Conservation (phyloP, 352 stramenopile species). For the Phytophthora palmivora region DNA sequence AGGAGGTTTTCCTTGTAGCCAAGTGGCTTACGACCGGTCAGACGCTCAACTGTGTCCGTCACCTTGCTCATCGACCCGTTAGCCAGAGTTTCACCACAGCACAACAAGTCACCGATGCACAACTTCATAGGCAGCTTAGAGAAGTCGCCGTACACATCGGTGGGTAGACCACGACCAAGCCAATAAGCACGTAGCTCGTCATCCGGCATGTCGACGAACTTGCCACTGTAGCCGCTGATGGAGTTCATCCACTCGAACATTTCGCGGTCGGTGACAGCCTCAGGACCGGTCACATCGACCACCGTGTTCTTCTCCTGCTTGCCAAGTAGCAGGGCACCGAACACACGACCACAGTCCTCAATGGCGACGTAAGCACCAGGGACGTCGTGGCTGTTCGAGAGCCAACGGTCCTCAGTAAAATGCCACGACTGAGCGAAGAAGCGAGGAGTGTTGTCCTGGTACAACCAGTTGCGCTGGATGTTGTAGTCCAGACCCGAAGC, state of each 20-base stretch:
- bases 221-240: constrained; percentile 22
- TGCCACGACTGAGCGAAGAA: constrained; percentile 33
- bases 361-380: constrained; percentile 17
- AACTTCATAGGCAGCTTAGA: constrained; percentile 33
- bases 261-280: constrained; percentile 15
- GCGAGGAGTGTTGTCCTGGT: constrained; percentile 30
- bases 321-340: constrained; percentile 27
- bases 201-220: constrained; percentile 29
- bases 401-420: constrained; percentile 27
- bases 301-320: constrained; percentile 33
- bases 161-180: constrained; percentile 28
- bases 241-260: constrained; percentile 34
- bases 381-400: constrained; percentile 24
- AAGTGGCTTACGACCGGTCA: constrained; percentile 34
- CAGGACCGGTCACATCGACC: constrained; percentile 16
- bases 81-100: constrained; percentile 32
- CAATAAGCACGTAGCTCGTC: constrained; percentile 24
- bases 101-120: constrained; percentile 35
- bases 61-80: constrained; percentile 40
- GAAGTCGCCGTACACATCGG: constrained; percentile 31
- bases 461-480: constrained; percentile 34
- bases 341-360: constrained; percentile 28
- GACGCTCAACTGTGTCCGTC: constrained; percentile 33
- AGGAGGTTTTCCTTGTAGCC: constrained; percentile 35
- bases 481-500: constrained; percentile 29